phyloP scores from a whole-genome alignment of 306 rosid species.

The Malus sieversii region DNA sequence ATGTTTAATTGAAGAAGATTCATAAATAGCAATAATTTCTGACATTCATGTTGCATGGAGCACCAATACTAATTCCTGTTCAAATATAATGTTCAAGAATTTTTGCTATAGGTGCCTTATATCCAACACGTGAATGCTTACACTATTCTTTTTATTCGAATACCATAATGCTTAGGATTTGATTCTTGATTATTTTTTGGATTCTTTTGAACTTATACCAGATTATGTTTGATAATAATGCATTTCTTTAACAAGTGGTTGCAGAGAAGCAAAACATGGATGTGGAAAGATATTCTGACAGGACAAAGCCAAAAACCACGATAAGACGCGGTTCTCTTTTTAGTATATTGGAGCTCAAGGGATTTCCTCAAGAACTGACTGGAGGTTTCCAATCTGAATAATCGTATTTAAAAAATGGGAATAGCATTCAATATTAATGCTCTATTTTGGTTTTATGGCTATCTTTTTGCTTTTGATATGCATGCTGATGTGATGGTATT shows the following conservation, averaged over 20 bases:
- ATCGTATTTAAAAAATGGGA: conserved; percentile 4
- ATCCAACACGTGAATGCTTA: too few relatives aligned
- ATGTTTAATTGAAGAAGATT: neutral
- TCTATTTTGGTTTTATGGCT: conserved; percentile 9
- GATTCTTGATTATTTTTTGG: neutral
- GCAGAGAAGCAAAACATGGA: conserved; percentile 37
- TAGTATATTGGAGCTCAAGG: conserved; percentile 35
- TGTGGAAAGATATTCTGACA: conserved; percentile 43
- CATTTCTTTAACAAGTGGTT: conserved; percentile 5
- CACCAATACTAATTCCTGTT: too few relatives aligned
- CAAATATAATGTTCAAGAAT: neutral
- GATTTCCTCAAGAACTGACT: conserved; percentile 50
- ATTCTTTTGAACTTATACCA: neutral
- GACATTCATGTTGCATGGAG: too few relatives aligned
- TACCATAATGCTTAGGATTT: neutral
- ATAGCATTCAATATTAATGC: conserved; percentile 1
- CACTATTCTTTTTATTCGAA: neutral
- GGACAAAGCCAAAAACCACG: conserved; percentile 7
- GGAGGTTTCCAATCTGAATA: conserved; percentile 36
- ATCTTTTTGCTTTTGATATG: neutral
- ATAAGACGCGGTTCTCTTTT: conserved; percentile 48
- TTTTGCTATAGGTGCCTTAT: neutral
- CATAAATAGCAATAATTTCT: too few relatives aligned
- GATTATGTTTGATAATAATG: neutral
- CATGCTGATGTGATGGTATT: conserved; percentile 14